Conservation (phyloP, 2,329 filamentous ascomycete genomes). For the Gliomastix tumulicola region DNA sequence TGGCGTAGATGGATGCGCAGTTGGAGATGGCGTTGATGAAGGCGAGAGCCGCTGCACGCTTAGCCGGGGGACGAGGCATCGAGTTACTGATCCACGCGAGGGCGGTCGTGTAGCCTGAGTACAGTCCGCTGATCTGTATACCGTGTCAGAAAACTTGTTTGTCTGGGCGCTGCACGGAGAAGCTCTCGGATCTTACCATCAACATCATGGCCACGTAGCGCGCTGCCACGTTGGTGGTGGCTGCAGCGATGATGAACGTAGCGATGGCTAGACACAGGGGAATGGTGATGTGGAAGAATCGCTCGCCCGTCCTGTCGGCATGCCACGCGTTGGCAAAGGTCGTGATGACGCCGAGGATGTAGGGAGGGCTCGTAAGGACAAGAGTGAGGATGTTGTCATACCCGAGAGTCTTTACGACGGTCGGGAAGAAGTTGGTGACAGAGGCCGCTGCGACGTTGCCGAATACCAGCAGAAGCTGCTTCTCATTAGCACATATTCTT, state of each 20-base stretch:
- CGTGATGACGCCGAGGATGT: slow-evolving; percentile 22
- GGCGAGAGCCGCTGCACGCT: slow-evolving; percentile 59
- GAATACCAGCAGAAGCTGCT: slow-evolving; percentile 6
- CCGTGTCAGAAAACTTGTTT: too few relatives aligned
- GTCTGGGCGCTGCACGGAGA: too few relatives aligned
- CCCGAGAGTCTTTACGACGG: slow-evolving; percentile 11
- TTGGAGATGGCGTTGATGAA: slow-evolving; percentile 59
- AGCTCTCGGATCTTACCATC: slow-evolving; percentile 39
- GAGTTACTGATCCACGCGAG: slow-evolving; percentile 70
- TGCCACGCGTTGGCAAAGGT: slow-evolving; percentile 62
- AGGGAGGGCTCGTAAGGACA: slow-evolving; percentile 12
- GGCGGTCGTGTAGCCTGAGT: slow-evolving; percentile 27
- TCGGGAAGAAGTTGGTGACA: slow-evolving; percentile 14
- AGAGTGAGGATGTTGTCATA: slow-evolving; percentile 12
- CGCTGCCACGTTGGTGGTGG: slow-evolving; percentile 51
- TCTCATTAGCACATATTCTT: slow-evolving; percentile 14
- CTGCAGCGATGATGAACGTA: slow-evolving; percentile 62
- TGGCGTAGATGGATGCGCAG: slow-evolving; percentile 55
- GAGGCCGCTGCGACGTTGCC: slow-evolving; percentile 4
- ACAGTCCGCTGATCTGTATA: too few relatives aligned
- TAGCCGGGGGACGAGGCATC: slow-evolving; percentile 65
- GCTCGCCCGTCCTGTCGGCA: slow-evolving; percentile 64
- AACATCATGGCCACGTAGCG: slow-evolving; percentile 68
- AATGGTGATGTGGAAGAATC: slow-evolving; percentile 59
- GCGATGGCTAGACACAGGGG: slow-evolving; percentile 55